phyloP scores from a whole-genome alignment of 1,284 basidiomycete genomes.

The Trichosporon sp. region DNA sequence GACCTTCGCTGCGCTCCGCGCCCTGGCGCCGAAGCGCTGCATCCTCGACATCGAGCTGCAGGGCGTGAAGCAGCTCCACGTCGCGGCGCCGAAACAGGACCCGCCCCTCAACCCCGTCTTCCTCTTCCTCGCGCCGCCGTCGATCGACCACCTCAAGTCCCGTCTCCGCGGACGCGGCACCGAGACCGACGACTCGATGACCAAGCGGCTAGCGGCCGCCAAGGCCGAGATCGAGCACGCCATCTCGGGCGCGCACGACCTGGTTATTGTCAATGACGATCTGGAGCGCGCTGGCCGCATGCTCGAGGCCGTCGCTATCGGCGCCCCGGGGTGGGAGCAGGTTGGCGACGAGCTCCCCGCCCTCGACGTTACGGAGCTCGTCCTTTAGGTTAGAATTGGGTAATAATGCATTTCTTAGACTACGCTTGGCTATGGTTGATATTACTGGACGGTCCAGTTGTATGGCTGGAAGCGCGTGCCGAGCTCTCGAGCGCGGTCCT shows the following conservation, averaged over 20 bases:
- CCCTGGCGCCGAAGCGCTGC: constrained; percentile 69
- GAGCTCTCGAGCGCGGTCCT: constrained; percentile 65
- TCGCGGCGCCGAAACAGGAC: constrained; percentile 61
- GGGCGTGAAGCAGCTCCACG: constrained; percentile 88
- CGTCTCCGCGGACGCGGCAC: constrained; percentile 82
- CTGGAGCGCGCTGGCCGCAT: constrained; percentile 75
- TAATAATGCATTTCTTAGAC: constrained; percentile 20
- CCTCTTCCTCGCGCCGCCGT: constrained; percentile 91
- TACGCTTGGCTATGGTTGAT: background rate
- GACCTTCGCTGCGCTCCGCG: constrained; percentile 68
- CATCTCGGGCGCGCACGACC: constrained; percentile 70
- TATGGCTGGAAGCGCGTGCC: constrained; percentile 56
- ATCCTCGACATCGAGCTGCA: constrained; percentile 97
- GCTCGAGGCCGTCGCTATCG: constrained; percentile 69
- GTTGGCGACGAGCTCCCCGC: constrained; percentile 52
- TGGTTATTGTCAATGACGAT: constrained; percentile 90
- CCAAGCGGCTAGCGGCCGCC: constrained; percentile 77
- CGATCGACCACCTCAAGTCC: constrained; percentile 66
- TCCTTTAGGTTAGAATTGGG: background rate
- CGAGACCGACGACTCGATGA: constrained; percentile 73
- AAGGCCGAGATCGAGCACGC: constrained; percentile 85
- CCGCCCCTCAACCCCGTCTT: constrained; percentile 77
- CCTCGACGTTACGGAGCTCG: constrained; percentile 44
- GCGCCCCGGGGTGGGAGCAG: constrained; percentile 58
- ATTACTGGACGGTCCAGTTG: constrained; percentile 53